Evolutionary conservation across 805 yeast species (phyloP), one percentile per base, ranked within the genome.

Genomic region (Starmerella etchellsii): DNA sequence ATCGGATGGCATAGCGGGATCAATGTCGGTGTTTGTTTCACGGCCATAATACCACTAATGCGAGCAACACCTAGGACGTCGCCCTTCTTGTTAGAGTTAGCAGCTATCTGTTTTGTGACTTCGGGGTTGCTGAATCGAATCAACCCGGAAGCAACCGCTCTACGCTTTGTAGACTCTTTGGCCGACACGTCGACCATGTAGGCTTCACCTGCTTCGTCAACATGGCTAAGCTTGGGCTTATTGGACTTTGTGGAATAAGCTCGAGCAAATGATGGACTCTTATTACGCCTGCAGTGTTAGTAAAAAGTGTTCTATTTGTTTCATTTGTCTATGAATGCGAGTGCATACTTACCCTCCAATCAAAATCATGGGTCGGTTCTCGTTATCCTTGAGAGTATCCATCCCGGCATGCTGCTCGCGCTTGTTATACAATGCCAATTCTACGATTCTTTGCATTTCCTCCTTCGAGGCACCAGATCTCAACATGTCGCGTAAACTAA

Each of bases 311-410:
- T 29, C 7, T 29, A 23, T 23, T 7, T 23, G 10, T 23, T 8
- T 23, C 10, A 23, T 8, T 23, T 23, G 25, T 23, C 25, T 23
- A 23, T 23, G 25, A 23, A 23, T 23, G n/a, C n/a, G n/a, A n/a
- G n/a, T 13, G n/a, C 14, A 27, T 27, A 48, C 53, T 52, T 49
- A 71, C 57, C 76, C 76, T 47, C 76, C 76, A 42, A 71, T 71
- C 45, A 71, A 52, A 31, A 71, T 69, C 76, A 71, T 71, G 8
- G 76, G 76, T 41, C 76, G 53, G 52, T 71, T 71, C 31, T 70
- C 66, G 58, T 63, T 51, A 24, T 61, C 60, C 36, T 67, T 67
- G 34, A 71, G 57, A 35, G 62, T 67, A 25, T 65, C 71, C 38
- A 70, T 48, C 2, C 70, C 76, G 2, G 75, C 75, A 54, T 71